Base-by-base conservation (phyloP, 352 stramenopile genomes). In the Phytophthora sp. region DNA sequence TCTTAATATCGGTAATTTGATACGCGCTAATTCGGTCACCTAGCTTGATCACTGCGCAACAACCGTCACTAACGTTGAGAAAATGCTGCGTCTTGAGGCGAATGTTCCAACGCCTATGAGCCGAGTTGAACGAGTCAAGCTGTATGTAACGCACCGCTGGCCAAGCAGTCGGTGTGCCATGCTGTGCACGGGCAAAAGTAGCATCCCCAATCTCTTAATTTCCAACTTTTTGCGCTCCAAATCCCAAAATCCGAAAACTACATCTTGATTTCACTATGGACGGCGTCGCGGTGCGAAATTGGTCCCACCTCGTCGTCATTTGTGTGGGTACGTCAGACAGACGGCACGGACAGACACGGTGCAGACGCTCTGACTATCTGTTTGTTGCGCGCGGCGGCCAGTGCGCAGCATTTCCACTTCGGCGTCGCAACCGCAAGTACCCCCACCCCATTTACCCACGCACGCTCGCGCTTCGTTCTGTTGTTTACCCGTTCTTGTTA, bases 341-440 rank as follows among this genome's bases (percentile, higher is more conserved):
- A 51, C 20, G 51, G 33, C 41, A 18, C 26, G 56, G 51, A 41
- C 39, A 54, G 42, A 55, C 26, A 27, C 24, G 16, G 4, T 27
- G 52, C 56, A 56, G 15, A 11, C 47, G 29, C 12, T 50, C 20
- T 31, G 42, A 50, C 42, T 50, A 31, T 50, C 36, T 24, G 36
- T 15, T 20, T 55, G n/a, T 39, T 36, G 12, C 20, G 39, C n/a
- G 18, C 20, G 26, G 39, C 33, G 26, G 30, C 26, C 36, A 44
- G 26, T 51, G 4, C 44, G 1, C 9, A n/a, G n/a, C 66, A 77
- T 72, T 74, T 69, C 53, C 65, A 77, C 70, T 74, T 77, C 61
- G 70, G 70, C 60, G 56, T 74, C 47, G 38, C 38, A 36, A 61
- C 66, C 66, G 65, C 66, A 63, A 64, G 70, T 77, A 77, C 68